Percentiles rank a stretch among this genome's conserved stretches.
Conservation (phyloP, 1,284 basidiomycete genomes). For the Cryptococcus sp. region DNA sequence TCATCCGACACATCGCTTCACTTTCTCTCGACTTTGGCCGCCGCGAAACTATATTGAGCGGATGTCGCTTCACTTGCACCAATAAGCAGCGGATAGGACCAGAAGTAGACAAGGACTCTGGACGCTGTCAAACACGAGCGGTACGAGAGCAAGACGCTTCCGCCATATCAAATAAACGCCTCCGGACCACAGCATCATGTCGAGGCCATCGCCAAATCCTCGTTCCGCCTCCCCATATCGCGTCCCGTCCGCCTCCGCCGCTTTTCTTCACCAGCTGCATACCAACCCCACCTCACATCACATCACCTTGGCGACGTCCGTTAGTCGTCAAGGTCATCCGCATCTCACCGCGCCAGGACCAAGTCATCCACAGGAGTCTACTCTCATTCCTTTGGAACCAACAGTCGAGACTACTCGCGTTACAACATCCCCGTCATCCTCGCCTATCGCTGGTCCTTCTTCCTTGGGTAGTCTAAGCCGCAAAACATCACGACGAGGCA, state of each 20-base stretch:
- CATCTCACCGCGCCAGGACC: slow-evolving; percentile 7
- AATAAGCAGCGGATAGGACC: too few species aligned
- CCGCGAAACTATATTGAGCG: too few species aligned
- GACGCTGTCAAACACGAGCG: too few species aligned
- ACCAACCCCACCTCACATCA: slow-evolving; percentile 47
- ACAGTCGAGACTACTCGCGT: not conserved
- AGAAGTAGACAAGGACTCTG: too few species aligned
- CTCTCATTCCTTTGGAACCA: not conserved
- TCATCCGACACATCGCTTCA: too few species aligned
- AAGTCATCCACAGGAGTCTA: not conserved
- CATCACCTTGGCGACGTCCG: slow-evolving; percentile 38
- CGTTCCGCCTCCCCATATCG: not conserved
- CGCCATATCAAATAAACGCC: too few species aligned
- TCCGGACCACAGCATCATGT: too few species aligned
- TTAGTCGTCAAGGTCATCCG: slow-evolving; percentile 12
- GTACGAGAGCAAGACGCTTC: too few species aligned
- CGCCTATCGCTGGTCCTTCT: slow-evolving; percentile 9
- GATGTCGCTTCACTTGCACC: too few species aligned
- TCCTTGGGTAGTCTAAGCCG: slow-evolving; percentile 1
- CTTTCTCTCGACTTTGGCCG: too few species aligned
- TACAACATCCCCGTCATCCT: slow-evolving; percentile 1
- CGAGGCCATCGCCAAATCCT: too few species aligned
- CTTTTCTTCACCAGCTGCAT: slow-evolving; percentile 49
- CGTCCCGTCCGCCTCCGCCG: slow-evolving; percentile 29
- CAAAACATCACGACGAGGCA: slow-evolving; percentile 15